Evolutionary conservation across 345 rosid species (phyloP).

Genomic region (Gossypium stocksii): DNA sequence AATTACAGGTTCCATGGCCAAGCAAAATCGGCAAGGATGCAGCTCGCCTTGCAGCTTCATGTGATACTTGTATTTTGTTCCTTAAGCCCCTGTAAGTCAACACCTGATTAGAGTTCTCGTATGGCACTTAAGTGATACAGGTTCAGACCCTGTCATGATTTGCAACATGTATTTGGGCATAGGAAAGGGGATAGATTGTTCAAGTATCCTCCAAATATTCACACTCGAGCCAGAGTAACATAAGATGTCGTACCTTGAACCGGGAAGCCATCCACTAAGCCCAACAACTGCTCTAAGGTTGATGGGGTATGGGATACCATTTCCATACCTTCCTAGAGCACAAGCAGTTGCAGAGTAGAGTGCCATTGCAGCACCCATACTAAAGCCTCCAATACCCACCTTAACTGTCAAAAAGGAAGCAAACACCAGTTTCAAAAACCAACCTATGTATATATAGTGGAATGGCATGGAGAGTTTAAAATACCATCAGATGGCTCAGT

Average conservation of each 20-base stretch:
- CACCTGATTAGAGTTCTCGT: background rate
- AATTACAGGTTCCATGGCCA: constrained; percentile 62
- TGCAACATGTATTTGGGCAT: too few relatives aligned
- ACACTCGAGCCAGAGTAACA: background rate
- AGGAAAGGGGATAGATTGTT: too few relatives aligned
- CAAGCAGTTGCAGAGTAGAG: constrained; percentile 79
- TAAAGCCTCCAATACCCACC: constrained; percentile 92
- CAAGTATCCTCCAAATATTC: too few relatives aligned
- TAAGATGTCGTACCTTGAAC: constrained; percentile 52
- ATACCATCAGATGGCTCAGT: constrained; percentile 87
- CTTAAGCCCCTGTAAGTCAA: constrained; percentile 39
- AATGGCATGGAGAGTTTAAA: background rate
- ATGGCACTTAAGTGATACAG: too few relatives aligned
- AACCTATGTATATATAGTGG: background rate
- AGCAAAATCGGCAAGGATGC: constrained; percentile 60
- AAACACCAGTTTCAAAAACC: background rate
- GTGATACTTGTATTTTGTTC: constrained; percentile 55
- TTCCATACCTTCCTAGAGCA: constrained; percentile 67
- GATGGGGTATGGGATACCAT: constrained; percentile 57
- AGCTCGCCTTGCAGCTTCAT: constrained; percentile 63
- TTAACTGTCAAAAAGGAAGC: constrained; percentile 45
- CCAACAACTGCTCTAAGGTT: constrained; percentile 58
- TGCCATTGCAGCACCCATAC: constrained; percentile 91
- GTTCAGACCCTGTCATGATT: too few relatives aligned
- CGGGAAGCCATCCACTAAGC: constrained; percentile 92